Conservation (phyloP, 2,329 filamentous ascomycete species). For the Tolypocladium amazonense region DNA sequence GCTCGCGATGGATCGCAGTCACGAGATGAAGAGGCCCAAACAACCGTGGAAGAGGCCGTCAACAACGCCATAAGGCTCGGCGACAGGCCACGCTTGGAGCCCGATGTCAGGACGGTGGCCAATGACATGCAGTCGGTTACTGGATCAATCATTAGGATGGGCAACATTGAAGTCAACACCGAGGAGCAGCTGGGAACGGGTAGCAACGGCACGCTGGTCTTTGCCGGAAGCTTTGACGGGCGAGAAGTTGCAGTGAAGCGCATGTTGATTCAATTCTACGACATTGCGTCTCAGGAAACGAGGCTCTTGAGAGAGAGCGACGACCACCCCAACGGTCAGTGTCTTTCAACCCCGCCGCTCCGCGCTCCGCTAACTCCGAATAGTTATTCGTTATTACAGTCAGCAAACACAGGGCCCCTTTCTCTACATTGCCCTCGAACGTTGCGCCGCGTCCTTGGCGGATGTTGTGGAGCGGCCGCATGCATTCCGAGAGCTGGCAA, state of each 20-base stretch:
- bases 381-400: slow-evolving; percentile 90
- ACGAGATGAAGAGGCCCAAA: slow-evolving; percentile 28
- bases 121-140: slow-evolving; percentile 50
- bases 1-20: slow-evolving; percentile 41
- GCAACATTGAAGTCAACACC: slow-evolving; percentile 53
- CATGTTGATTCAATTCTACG: slow-evolving; percentile 92
- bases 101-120: slow-evolving; percentile 48
- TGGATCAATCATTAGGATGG: slow-evolving; percentile 49
- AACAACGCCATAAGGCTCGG: slow-evolving; percentile 49
- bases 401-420: slow-evolving; percentile 84
- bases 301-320: slow-evolving; percentile 85
- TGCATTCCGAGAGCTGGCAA: slow-evolving; percentile 56
- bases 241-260: slow-evolving; percentile 91
- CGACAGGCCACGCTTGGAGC: slow-evolving; percentile 42
- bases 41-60: slow-evolving; percentile 51
- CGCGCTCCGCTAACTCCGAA: slow-evolving; percentile 1
- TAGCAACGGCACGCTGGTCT: slow-evolving; percentile 95
- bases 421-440: slow-evolving; percentile 89
- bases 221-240: slow-evolving; percentile 87
- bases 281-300: slow-evolving; percentile 90
- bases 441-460: slow-evolving; percentile 86
- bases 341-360: background rate
- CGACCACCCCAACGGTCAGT: slow-evolving; percentile 72
- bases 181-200: slow-evolving; percentile 61
- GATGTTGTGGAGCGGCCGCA: slow-evolving; percentile 76